These are phyloP conservation scores for Fusarium mexicanum DNA, from an alignment of 2,329 filamentous ascomycete species.

Conservation along the genomic window DNA sequence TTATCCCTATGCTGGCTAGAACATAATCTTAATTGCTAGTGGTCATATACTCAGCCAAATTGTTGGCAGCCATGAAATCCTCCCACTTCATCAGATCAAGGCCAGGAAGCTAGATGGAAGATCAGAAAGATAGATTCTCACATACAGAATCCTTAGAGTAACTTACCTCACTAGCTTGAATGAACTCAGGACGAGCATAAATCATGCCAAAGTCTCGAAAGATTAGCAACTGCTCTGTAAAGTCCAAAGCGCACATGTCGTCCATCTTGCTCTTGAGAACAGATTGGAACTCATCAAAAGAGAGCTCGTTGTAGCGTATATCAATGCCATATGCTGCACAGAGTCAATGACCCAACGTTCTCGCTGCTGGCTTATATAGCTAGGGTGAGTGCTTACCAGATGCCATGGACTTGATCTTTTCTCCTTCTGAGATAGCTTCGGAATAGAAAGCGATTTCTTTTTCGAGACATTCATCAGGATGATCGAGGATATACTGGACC, in stretches of 20 bases:
- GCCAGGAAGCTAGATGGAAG: neutral
- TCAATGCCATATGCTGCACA: neutral
- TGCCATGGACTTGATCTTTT: neutral
- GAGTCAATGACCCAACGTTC: fast-evolving
- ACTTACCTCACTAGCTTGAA: neutral
- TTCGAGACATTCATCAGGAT: neutral
- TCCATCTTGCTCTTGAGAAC: neutral
- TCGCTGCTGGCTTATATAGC: fast-evolving
- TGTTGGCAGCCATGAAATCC: neutral
- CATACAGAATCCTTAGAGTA: fast-evolving
- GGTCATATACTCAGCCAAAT: neutral
- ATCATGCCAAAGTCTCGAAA: slow-evolving; percentile 7
- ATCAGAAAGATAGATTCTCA: fast-evolving
- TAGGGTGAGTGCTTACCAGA: neutral
- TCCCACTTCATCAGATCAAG: neutral
- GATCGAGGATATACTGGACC: neutral
- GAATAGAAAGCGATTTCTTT: neutral
- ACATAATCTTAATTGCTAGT: neutral
- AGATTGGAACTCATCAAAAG: neutral
- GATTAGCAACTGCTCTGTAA: neutral
- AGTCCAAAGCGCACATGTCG: neutral
- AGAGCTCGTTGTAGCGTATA: neutral
- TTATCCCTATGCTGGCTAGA: too few relatives aligned
- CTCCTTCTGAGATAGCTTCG: neutral
- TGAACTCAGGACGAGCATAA: neutral